Percentiles rank a stretch among this genome's conserved stretches.
Evolutionary conservation across 1,284 basidiomycete genomes (phyloP).

Genomic region (Apiotrichum sp.): DNA sequence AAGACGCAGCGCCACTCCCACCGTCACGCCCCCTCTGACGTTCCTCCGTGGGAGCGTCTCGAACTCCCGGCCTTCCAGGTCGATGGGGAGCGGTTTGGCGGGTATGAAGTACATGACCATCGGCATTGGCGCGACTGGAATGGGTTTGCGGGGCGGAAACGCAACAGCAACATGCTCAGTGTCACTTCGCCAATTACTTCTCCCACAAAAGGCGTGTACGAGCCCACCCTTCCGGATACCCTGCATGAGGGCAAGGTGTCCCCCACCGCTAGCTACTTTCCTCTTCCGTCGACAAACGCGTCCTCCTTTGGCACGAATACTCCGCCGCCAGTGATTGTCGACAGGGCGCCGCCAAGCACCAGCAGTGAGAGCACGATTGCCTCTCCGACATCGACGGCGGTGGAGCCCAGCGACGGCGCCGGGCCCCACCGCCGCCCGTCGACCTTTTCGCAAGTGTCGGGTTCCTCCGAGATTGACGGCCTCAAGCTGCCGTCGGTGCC

Average conservation of each 20-base stretch:
- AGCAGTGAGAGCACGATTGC: neutral
- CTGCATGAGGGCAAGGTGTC: neutral
- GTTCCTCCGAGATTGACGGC: neutral
- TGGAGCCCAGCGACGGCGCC: neutral
- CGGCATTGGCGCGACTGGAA: slow-evolving; percentile 35
- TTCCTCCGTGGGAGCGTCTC: slow-evolving; percentile 46
- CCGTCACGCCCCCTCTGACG: slow-evolving; percentile 9
- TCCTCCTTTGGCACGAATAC: too few relatives aligned
- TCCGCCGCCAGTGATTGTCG: neutral
- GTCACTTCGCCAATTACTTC: slow-evolving; percentile 4
- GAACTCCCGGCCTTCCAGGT: slow-evolving; percentile 45
- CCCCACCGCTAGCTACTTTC: neutral
- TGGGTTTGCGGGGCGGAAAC: slow-evolving; percentile 26
- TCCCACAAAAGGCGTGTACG: neutral
- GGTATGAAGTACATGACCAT: slow-evolving; percentile 5
- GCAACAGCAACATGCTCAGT: slow-evolving; percentile 14
- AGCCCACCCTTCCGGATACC: neutral
- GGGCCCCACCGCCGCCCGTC: neutral
- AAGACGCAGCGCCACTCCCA: neutral
- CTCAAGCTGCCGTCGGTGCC: too few relatives aligned
- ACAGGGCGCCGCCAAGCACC: neutral
- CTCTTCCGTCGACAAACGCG: neutral
- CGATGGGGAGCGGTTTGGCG: slow-evolving; percentile 43
- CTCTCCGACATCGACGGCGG: neutral
- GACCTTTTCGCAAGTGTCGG: neutral